Conservation (phyloP, 2,329 filamentous ascomycete species). For the Penicillium sp. region DNA sequence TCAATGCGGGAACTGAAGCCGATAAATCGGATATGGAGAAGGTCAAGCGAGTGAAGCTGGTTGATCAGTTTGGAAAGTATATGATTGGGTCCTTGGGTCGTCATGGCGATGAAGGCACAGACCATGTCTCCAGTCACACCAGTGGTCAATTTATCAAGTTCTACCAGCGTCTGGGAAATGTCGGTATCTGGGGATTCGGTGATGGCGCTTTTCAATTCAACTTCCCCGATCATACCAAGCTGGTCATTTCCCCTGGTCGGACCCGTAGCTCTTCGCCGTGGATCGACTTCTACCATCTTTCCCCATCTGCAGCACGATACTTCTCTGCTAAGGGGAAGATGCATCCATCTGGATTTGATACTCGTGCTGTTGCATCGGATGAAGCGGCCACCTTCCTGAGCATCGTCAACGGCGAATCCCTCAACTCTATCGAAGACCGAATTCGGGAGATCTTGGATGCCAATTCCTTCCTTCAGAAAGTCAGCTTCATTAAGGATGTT, state of each 20-base stretch:
- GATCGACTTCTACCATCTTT: conserved; percentile 52
- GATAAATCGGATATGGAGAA: conserved; percentile 47
- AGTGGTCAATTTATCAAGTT: conserved; percentile 49
- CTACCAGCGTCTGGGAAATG: conserved; percentile 52
- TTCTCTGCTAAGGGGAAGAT: conserved; percentile 43
- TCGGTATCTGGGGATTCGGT: conserved; percentile 54
- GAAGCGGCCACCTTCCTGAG: conserved; percentile 42
- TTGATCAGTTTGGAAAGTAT: conserved; percentile 53
- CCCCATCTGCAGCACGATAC: conserved; percentile 45
- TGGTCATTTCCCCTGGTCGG: conserved; percentile 46
- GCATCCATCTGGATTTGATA: conserved; percentile 46
- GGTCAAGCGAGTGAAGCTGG: conserved; percentile 48
- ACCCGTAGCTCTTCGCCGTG: conserved; percentile 41
- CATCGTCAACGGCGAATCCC: conserved; percentile 37
- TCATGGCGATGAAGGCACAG: conserved; percentile 37
- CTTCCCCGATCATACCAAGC: conserved; percentile 54
- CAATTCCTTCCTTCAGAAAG: conserved; percentile 47
- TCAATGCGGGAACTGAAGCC: conserved; percentile 30
- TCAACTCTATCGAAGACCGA: conserved; percentile 36
- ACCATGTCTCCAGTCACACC: conserved; percentile 27
- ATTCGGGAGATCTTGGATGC: conserved; percentile 45
- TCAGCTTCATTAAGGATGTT: conserved; percentile 42
- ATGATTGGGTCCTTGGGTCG: conserved; percentile 51
- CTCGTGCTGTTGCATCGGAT: conserved; percentile 42
- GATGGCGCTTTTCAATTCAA: conserved; percentile 54